A percentile compares a stretch with the other conserved stretches of the same genome.
These are phyloP conservation scores for Calcarisporium arbuscula DNA, from an alignment of 2,329 filamentous ascomycete genomes.

Conservation along the genomic window DNA sequence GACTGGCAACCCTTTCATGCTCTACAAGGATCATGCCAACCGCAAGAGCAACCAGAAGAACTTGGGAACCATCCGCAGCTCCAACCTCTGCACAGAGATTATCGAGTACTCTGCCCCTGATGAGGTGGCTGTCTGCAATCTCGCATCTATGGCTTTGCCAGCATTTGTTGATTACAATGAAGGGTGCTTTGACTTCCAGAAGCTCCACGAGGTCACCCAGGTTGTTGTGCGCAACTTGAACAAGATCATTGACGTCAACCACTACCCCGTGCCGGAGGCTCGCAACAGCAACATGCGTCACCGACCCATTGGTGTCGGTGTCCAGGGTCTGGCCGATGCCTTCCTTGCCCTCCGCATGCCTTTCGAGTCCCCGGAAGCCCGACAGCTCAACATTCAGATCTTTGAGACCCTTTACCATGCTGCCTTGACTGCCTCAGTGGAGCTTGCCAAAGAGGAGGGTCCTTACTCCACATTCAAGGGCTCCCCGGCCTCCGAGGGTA, in stretches of 20 bases:
- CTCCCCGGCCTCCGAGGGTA: constrained; percentile 88
- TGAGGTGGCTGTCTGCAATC: constrained; percentile 97
- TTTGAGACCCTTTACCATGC: constrained; percentile 99
- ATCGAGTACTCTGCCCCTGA: constrained; percentile 95
- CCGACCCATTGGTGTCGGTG: constrained; percentile 90
- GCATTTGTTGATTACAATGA: constrained; percentile 82
- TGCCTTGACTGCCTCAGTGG: constrained; percentile 80
- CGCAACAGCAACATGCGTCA: constrained; percentile 96
- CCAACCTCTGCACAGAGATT: constrained; percentile 98
- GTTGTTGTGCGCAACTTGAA: constrained; percentile 94
- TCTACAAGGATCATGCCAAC: constrained; percentile 99
- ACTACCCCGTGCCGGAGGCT: constrained; percentile 95
- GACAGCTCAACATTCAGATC: constrained; percentile 92
- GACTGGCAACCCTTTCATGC: constrained; percentile 98
- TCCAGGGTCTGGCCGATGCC: constrained; percentile 94
- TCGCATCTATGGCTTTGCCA: constrained; percentile 89
- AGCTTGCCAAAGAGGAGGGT: constrained; percentile 77
- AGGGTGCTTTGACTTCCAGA: constrained; percentile 88
- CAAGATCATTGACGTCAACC: constrained; percentile 97
- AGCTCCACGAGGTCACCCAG: constrained; percentile 89
- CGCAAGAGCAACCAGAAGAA: constrained; percentile 99
- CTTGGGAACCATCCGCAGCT: constrained; percentile 94
- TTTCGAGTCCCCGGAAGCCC: constrained; percentile 93
- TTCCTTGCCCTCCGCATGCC: constrained; percentile 96
- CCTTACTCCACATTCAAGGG: constrained; percentile 88